Evolutionary conservation across 768 basidiomycete genomes (phyloP).

Genomic region (Nidularia pulvinata): DNA sequence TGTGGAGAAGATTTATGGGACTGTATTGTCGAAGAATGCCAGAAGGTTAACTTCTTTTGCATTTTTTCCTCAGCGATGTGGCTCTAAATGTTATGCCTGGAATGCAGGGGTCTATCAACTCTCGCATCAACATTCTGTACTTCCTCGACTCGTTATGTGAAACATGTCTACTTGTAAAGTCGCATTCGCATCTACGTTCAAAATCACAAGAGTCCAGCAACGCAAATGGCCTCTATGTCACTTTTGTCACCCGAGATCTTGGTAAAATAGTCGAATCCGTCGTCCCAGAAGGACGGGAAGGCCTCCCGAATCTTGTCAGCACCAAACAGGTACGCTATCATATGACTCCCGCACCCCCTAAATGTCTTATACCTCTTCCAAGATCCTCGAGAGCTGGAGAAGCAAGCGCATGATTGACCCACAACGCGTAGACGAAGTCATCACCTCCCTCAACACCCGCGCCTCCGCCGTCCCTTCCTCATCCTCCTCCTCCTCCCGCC

Average conservation of each 20-base stretch:
- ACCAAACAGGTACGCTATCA: conserved; percentile 67
- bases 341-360: no score
- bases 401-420: conserved; percentile 84
- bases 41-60: conserved; percentile 80
- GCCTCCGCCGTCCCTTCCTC: conserved; percentile 6
- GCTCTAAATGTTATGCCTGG: no score
- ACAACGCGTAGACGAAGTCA: conserved; percentile 70
- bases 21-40: conserved; percentile 87
- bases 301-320: conserved; percentile 84
- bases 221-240: conserved; percentile 63
- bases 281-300: conserved; percentile 88
- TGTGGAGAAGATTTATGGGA: conserved; percentile 96
- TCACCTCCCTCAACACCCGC: conserved; percentile 55
- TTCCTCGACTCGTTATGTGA: conserved; percentile 90
- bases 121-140: conserved; percentile 92
- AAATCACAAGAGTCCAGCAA: conserved; percentile 31
- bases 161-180: conserved; percentile 67
- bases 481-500: conserved; percentile 2
- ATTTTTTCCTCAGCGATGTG: no score
- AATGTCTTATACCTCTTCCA: background rate
- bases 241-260: conserved; percentile 79
- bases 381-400: conserved; percentile 91
- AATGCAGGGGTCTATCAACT: conserved; percentile 80
- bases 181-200: conserved; percentile 48
- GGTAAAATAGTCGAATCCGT: conserved; percentile 77